Evolutionary conservation across 805 yeast species (phyloP), one percentile per base, ranked within the genome.

Genomic region (Wickerhamiella occidentalis): DNA sequence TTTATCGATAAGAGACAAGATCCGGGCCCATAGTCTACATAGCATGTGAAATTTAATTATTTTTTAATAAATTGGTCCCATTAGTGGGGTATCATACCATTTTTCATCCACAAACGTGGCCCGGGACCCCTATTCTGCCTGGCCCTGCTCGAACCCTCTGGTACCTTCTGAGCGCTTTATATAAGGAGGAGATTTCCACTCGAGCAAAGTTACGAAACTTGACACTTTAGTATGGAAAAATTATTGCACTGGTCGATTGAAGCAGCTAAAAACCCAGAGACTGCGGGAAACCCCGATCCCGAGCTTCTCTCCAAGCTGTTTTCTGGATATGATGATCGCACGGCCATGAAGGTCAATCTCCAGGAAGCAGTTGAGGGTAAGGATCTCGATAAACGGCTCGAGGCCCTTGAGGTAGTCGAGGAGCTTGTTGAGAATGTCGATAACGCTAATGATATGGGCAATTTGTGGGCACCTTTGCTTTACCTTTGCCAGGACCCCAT

Each of bases 351-450:
- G 55, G 82, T 85, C 56, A 77, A 85, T 28, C 76, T 88, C 62
- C 59, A 63, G 5, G 79, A 82, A 8, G 77, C 83, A 3, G 60
- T 66, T 2, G 71, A 76, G 58, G 75, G 77, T 44, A 77, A 78
- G 2, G 74, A 74, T 6, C 57, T 75, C 19, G 90, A 82, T 37
- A 73, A 73, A 57, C 82, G 82, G 57, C 70, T 80, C 47, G 75
- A 76, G 7, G 95, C 96, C 0, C 75, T 87, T 52, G 96, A 90
- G 55, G 85, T 86, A 63, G 82, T 90, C 59, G 96, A 90, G 63
- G 86, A 88, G 90, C 70, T 90, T 47, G 81, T 92, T 45, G 97
- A 90, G 62, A 87, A 87, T 59, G 66, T 90, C 52, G 97, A 92
- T 64, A 92, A 92, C 64, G 97, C 97, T 21, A 88, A 90, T 66